Conservation (phyloP, 2,329 filamentous ascomycete species). For the Harringtonia lauricola region DNA sequence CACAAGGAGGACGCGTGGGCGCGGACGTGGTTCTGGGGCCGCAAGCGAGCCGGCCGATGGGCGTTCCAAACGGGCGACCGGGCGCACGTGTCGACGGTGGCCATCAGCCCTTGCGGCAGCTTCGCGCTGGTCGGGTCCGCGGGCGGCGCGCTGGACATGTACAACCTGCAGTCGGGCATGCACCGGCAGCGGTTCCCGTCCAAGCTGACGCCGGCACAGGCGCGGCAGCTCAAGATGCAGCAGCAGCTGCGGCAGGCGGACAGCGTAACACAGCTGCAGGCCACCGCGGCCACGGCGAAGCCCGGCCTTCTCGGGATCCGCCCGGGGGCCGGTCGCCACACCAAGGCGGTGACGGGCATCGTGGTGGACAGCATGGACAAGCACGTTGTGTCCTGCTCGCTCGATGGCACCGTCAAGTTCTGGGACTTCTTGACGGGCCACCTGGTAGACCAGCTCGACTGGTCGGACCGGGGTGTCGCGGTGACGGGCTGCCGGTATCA, state of each 20-base stretch:
- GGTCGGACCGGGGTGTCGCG: constrained; percentile 59
- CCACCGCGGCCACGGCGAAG: constrained; percentile 21
- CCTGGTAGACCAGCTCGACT: constrained; percentile 71
- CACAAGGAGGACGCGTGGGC: constrained; percentile 77
- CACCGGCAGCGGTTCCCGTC: constrained; percentile 84
- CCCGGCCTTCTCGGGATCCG: constrained; percentile 21
- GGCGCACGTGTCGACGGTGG: constrained; percentile 73
- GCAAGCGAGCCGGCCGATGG: constrained; percentile 88
- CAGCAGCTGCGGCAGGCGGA: constrained; percentile 50
- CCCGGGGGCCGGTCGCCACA: constrained; percentile 60
- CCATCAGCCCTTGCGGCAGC: constrained; percentile 83
- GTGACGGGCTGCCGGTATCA: constrained; percentile 75
- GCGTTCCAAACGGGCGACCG: constrained; percentile 78
- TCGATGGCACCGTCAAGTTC: constrained; percentile 92
- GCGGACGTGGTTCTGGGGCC: constrained; percentile 96
- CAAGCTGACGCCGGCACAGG: constrained; percentile 64
- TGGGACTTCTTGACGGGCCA: constrained; percentile 89
- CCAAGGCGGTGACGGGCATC: constrained; percentile 72
- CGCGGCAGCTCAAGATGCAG: constrained; percentile 60
- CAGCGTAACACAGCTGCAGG: constrained; percentile 40
- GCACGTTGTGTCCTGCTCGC: constrained; percentile 70
- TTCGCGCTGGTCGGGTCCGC: constrained; percentile 86
- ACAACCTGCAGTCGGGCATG: constrained; percentile 86
- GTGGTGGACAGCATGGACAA: constrained; percentile 85
- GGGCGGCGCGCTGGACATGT: constrained; percentile 81